Base-by-base conservation (phyloP, 345 rosid species). In the Dovyalis caffra region DNA sequence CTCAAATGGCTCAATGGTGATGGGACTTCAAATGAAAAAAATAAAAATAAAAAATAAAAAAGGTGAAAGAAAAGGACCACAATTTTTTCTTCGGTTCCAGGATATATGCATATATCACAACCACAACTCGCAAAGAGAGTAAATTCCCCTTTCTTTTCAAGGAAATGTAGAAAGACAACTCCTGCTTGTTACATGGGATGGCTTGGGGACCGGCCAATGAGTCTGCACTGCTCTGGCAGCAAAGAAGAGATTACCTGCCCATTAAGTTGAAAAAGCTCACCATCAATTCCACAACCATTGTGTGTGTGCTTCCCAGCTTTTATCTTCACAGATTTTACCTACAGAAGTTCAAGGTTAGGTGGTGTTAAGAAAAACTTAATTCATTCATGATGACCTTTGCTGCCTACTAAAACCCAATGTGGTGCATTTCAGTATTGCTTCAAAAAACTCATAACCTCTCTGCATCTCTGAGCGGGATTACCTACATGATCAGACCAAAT, bases 251-350 rank as follows among this genome's bases (percentile, higher is more conserved):
- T 71, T 58, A 91, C 97, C 86, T 90, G 93, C 53, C 98, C 99
- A 64, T 91, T 87, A 37, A 95, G 88, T 14, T 89, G 87, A 69
- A 93, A 93, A 69, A 91, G 74, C 81, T 95, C 99, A 26, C 99
- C 99, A 51, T 95, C 98, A 74, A 95, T 93, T 67, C 98, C 99
- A 69, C 98, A 93, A 73, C 92, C 88, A 78, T 83, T 90, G 74
- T 90, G 97, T 15, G 91, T 87, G 76, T 85, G 91, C 83, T 90
- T 93, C 28, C 86, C 90, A 14, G 92, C 85, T 74, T 87, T 95
- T 68, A 95, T 87, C 88, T 86, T 93, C 82, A 95, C 93, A n/a
- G 99, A 89, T 74, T 86, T 93, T 73, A 95, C 99, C 98, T 93
- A 90, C 78, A 74, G 57, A 78, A 71, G 67, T 77, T 63, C 18